Base-by-base conservation (phyloP, 2,329 filamentous ascomycete genomes). In the Hypoxylon sp. region DNA sequence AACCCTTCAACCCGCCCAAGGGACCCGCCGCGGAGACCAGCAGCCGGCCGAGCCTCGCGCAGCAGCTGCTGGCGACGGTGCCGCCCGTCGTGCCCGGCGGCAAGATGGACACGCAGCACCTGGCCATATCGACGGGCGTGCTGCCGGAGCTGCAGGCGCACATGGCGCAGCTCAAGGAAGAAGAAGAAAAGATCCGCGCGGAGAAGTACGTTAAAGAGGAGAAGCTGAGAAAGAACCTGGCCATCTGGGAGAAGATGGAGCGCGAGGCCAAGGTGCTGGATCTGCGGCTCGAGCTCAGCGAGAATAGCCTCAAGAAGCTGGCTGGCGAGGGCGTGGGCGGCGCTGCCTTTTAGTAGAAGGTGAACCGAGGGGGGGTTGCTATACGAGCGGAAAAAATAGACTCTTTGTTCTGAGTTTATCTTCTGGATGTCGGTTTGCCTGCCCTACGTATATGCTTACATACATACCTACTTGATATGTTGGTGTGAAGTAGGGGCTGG, bases 1-100 rank as follows among this genome's bases (percentile, higher is more conserved):
- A 79, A 64, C 80, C 84, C 0, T 87, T 87, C 73, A 87, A 87
- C 67, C 85, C 85, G 2, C 85, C 84, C 3, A 87, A 85, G 1
- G 85, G 85, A 3, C 85, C 85, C 0, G 76, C 81, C 0, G 75
- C 79, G 1, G 77, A 72, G 19, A 72, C 50, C 26, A 72, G 51
- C 26, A 69, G 65, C 59, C 72, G 69, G 22, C 81, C 79, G 56
- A 82, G 80, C 20, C 75, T 87, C 8, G 84, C 82, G 1, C 84
- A 87, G 67, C 82, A 78, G 69, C 76, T 87, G 17, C 75, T 87
- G 1, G 75, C 82, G 17, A 81, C 80, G 2, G 77, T 88, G 72
- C 82, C 85, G 1, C 79, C 80, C 15, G 73, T 86, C 51, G 72
- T 87, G 13, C 81, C 84, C 0, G 84, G 85, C 37, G 86, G 86